Evolutionary conservation across 805 yeast species (phyloP).

Genomic region (Myxozyma monticola): DNA sequence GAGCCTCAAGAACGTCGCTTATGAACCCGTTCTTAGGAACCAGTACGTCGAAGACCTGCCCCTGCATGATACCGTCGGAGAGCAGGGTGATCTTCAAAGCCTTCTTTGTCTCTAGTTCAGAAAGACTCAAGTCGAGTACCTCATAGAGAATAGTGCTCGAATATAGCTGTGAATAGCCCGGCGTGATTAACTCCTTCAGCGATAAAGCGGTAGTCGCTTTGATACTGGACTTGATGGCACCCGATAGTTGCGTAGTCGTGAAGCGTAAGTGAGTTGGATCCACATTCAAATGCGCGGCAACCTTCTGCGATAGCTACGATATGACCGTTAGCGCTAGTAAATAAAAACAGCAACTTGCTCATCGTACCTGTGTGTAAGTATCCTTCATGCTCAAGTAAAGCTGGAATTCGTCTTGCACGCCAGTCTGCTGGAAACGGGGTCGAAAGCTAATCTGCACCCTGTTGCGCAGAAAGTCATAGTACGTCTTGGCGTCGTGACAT

Average conservation of each 20-base stretch:
- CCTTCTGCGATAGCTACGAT: slow-evolving; percentile 61
- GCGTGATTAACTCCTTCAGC: slow-evolving; percentile 39
- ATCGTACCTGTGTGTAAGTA: slow-evolving; percentile 55
- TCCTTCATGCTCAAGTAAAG: slow-evolving; percentile 70
- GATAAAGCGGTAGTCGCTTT: slow-evolving; percentile 38
- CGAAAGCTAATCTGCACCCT: slow-evolving; percentile 36
- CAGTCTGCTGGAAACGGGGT: slow-evolving; percentile 29
- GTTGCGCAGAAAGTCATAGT: slow-evolving; percentile 39
- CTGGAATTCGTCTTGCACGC: slow-evolving; percentile 39
- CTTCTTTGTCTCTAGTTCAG: slow-evolving; percentile 75
- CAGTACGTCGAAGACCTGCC: slow-evolving; percentile 64
- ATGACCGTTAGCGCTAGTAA: too few species aligned
- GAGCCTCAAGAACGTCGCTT: slow-evolving; percentile 52
- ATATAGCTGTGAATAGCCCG: slow-evolving; percentile 12
- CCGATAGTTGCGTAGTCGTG: slow-evolving; percentile 62
- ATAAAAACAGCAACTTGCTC: too few species aligned
- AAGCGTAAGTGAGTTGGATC: slow-evolving; percentile 66
- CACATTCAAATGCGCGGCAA: slow-evolving; percentile 55
- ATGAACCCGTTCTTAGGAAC: slow-evolving; percentile 65
- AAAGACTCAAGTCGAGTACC: slow-evolving; percentile 67
- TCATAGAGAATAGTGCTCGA: slow-evolving; percentile 62
- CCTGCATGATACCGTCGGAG: slow-evolving; percentile 67
- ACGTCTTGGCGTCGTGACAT: slow-evolving; percentile 23
- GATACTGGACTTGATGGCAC: slow-evolving; percentile 43
- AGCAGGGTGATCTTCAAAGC: slow-evolving; percentile 70